These are phyloP conservation scores for Symbiodinium natans DNA, from an alignment of 73 alveolate genomes.

Conservation along the genomic window DNA sequence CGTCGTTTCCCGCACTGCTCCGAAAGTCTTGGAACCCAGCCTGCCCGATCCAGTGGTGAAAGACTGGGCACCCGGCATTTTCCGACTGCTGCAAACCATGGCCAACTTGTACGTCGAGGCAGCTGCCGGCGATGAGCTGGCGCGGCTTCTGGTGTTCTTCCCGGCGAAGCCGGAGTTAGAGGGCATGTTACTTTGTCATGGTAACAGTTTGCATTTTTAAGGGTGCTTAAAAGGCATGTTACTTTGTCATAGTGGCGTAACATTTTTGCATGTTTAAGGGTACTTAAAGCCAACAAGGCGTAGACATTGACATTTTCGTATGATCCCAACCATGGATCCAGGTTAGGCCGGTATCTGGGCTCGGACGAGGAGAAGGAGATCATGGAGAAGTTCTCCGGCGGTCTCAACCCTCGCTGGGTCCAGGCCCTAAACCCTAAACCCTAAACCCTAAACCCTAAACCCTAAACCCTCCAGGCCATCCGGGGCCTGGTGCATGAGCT, in stretches of 20 bases:
- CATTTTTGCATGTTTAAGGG: no score
- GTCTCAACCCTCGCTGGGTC: background rate
- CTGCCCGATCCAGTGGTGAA: conserved; percentile 42
- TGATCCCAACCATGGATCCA: no score
- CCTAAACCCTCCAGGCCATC: background rate
- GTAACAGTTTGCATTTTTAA: no score
- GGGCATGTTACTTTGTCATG: no score
- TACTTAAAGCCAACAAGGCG: no score
- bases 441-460: no score
- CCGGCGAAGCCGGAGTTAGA: conserved; percentile 39
- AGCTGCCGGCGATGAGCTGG: background rate
- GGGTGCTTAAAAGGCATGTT: no score
- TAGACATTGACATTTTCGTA: no score
- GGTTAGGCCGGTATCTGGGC: conserved; percentile 6
- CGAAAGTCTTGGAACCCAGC: background rate
- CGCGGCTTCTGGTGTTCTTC: conserved; percentile 36
- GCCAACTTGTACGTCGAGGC: conserved; percentile 38
- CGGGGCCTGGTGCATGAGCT: background rate
- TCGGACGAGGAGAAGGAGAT: conserved; percentile 50
- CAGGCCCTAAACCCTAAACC: no score
- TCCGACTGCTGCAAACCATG: conserved; percentile 37
- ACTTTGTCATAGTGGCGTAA: no score
- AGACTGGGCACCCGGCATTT: conserved; percentile 83
- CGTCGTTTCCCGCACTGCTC: conserved; percentile 14
- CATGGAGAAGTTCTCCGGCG: background rate